Conservation (phyloP, 176 grass and related monocot genomes). For the Eleusine coracana region DNA sequence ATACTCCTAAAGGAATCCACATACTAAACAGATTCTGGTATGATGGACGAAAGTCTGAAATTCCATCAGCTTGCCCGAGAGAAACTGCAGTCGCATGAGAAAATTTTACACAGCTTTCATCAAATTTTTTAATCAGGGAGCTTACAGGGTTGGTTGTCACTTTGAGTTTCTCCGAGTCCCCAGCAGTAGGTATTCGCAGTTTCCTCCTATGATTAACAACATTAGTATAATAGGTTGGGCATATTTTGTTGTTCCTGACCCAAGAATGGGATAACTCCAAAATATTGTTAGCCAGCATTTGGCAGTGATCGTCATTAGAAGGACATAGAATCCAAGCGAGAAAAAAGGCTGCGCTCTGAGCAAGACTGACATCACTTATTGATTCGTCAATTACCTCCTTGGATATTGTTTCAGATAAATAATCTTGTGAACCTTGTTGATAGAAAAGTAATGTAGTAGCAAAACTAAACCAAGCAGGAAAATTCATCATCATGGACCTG, state of each 20-base stretch:
- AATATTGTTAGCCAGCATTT: constrained; percentile 60
- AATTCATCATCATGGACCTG: constrained; percentile 74
- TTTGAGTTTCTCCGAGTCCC: constrained; percentile 28
- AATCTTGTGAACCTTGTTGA: constrained; percentile 49
- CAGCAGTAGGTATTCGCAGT: constrained; percentile 39
- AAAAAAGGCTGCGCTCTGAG: constrained; percentile 60
- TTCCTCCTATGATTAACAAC: constrained; percentile 48
- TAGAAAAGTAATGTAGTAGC: constrained; percentile 74
- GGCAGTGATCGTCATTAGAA: constrained; percentile 41
- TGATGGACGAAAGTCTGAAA: constrained; percentile 16
- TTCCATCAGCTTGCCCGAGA: constrained; percentile 33
- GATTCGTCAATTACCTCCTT: constrained; percentile 51
- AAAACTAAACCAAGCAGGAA: constrained; percentile 81
- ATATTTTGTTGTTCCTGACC: constrained; percentile 36
- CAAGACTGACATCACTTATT: constrained; percentile 50
- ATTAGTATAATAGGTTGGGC: constrained; percentile 10
- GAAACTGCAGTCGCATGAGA: neutral
- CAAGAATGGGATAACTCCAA: constrained; percentile 61
- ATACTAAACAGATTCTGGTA: constrained; percentile 53
- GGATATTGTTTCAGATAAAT: constrained; percentile 59
- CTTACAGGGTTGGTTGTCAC: constrained; percentile 32
- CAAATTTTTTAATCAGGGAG: constrained; percentile 55
- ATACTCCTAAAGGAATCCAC: constrained; percentile 68
- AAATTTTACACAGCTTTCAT: constrained; percentile 41
- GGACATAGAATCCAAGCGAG: constrained; percentile 75